Evolutionary conservation across 2,329 filamentous ascomycete species (phyloP), one percentile per base, ranked within the genome.

Genomic region (Ceratocystis variospora): DNA sequence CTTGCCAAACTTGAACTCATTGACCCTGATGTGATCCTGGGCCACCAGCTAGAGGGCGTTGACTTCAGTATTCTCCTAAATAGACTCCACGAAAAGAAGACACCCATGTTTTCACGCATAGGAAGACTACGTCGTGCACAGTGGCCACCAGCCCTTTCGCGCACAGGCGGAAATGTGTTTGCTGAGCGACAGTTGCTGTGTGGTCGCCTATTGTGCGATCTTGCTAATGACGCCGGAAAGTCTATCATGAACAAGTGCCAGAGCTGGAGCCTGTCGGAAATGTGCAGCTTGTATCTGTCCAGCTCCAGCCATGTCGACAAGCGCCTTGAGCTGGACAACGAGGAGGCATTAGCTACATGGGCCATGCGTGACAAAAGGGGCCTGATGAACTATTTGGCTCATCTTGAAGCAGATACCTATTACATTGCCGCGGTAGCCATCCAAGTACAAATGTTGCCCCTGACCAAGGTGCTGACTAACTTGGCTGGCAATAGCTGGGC

Each of bases 401-500:
- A 99, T 74, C 92, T 92, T 75, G 93, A 97, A 74, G 87, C 91
- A 0, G 94, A 99, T 74, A 97, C 94, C 0, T 95, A 94, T 76
- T 97, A 93, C 76, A 90, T 99, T 71, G 89, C 94, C 55, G 93
- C 95, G 1, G 81, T 99, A 70, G 90, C 91, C 3, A 77, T 99
- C 65, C 87, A 88, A 69, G 87, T 95, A 28, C 94, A 99, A 75
- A 89, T 99, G 79, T 81, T 99, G 57, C 90, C 94, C 15, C 79
- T 99, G 65, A 96, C 93, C 25, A 97, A 96, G 75, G 89, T 96
- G 62, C 79, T 99, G 69, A 99, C 94, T 15, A 97, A 97, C 72
- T 80, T 99, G 74, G 94, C 94, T 69, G 94, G 94, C 71, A 99
- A 99, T 76, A 97, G 94, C 0, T 99, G 94, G 94, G 93, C 93